phyloP scores from a whole-genome alignment of 306 rosid genomes.

The Vachellia pachyceras region DNA sequence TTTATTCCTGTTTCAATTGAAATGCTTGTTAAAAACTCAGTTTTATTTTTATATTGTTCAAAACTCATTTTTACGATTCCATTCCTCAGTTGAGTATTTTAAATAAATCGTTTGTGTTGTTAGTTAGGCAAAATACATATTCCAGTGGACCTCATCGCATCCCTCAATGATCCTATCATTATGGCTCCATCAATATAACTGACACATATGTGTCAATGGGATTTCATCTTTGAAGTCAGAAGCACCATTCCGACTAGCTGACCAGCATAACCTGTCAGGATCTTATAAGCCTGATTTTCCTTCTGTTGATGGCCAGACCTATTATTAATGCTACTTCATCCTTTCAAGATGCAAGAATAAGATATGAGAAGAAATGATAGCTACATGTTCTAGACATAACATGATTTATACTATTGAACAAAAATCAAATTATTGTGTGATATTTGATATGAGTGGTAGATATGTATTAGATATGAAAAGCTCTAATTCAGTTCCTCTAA shows the following conservation, averaged over 20 bases:
- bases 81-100: background rate
- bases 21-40: too few relatives aligned
- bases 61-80: too few relatives aligned
- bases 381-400: background rate
- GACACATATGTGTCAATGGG: constrained; percentile 78
- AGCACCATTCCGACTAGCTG: constrained; percentile 86
- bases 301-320: constrained; percentile 62
- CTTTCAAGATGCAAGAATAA: background rate
- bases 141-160: constrained; percentile 98
- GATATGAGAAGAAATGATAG: too few relatives aligned
- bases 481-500: background rate
- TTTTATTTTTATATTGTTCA: too few relatives aligned
- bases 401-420: background rate
- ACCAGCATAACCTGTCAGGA: constrained; percentile 64
- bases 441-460: too few relatives aligned
- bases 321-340: constrained; percentile 72
- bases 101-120: constrained; percentile 24
- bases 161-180: constrained; percentile 89
- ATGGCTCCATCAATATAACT: constrained; percentile 81
- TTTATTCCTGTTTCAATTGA: too few relatives aligned
- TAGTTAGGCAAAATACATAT: constrained; percentile 74
- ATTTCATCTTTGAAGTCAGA: constrained; percentile 77
- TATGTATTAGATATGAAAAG: background rate
- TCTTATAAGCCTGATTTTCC: constrained; percentile 86
- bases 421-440: background rate